Evolutionary conservation across 768 basidiomycete genomes (phyloP), one percentile per base, ranked within the genome.

Genomic region (Imleria badia): DNA sequence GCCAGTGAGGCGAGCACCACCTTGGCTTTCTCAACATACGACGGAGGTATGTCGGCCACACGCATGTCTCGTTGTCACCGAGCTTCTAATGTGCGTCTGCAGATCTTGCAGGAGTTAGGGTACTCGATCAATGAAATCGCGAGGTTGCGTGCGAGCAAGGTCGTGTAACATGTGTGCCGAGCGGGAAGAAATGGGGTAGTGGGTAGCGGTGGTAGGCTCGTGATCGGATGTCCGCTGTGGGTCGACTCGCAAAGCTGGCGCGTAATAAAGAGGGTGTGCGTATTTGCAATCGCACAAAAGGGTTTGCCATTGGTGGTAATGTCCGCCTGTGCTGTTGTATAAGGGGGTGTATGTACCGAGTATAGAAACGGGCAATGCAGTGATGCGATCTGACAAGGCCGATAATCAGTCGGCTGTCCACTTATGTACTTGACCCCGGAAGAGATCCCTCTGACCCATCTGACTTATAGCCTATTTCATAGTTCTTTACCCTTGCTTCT

Each of bases 1-100:
- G 84, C 78, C 81, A 30, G 80, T 93, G 39, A 78, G 75, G 45
- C 78, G 82, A 53, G 81, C 90, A n/a, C 91, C 92, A 12, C 92
- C 92, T n/a, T 93, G 85, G 79, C 76, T 91, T 22, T 91, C 89
- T 48, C 83, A 94, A 61, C 92, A 94, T 70, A 94, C 91, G 14
- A 75, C 73, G 5, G 88, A 92, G 82, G 87, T 86, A 66, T 41
- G 72, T 57, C 34, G 12, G 14, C 41, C 38, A 56, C 59, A 40
- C 47, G 52, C 46, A 40, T 22, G 31, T 45, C 23, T 41, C 17
- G 50, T 33, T 55, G 19, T 8, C 6, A 40, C 36, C n/a, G 10
- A 39, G 42, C 44, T 38, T 43, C 38, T 49, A 14, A 50, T 45
- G 47, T 55, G 54, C 36, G 45, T 38, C 48, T 54, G 51, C 54